These are phyloP conservation scores for Cyamopsis tetragonoloba DNA, from an alignment of 306 rosid genomes.

Conservation along the genomic window DNA sequence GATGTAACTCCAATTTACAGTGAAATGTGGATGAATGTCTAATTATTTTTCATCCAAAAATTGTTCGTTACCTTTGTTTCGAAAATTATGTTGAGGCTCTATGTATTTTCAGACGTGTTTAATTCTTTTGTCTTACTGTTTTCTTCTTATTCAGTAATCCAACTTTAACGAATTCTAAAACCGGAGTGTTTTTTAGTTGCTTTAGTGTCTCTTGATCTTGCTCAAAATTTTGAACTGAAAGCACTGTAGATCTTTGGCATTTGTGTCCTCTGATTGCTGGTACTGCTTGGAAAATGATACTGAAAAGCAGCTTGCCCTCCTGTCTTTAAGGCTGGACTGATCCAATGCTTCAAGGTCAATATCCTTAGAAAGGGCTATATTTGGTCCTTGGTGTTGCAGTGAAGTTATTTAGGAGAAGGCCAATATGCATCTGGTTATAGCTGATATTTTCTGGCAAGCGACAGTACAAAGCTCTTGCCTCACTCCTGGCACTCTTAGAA, in stretches of 20 bases:
- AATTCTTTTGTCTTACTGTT: neutral
- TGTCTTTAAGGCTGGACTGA: too few species aligned
- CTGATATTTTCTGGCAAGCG: too few species aligned
- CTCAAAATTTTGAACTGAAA: neutral
- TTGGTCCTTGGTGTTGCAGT: constrained; percentile 87
- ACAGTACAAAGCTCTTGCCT: neutral
- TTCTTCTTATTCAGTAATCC: neutral
- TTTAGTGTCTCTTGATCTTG: neutral
- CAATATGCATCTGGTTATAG: constrained; percentile 56
- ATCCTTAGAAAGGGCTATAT: constrained; percentile 66
- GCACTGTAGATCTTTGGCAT: neutral
- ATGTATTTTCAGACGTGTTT: neutral
- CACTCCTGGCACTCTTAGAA: neutral
- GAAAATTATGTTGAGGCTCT: neutral
- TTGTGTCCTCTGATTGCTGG: neutral
- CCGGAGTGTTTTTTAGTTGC: neutral
- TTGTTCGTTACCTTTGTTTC: neutral
- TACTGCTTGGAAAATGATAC: neutral
- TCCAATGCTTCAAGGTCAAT: constrained; percentile 88
- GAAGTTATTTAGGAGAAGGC: constrained; percentile 91
- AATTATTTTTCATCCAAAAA: neutral
- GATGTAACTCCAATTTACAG: neutral
- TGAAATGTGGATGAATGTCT: constrained; percentile 10
- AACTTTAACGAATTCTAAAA: neutral
- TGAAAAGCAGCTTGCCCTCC: constrained; percentile 47